Evolutionary conservation across 75 land plant species (phyloP), one percentile per base, ranked within the genome.

Genomic region (Pinus tabuliformis): DNA sequence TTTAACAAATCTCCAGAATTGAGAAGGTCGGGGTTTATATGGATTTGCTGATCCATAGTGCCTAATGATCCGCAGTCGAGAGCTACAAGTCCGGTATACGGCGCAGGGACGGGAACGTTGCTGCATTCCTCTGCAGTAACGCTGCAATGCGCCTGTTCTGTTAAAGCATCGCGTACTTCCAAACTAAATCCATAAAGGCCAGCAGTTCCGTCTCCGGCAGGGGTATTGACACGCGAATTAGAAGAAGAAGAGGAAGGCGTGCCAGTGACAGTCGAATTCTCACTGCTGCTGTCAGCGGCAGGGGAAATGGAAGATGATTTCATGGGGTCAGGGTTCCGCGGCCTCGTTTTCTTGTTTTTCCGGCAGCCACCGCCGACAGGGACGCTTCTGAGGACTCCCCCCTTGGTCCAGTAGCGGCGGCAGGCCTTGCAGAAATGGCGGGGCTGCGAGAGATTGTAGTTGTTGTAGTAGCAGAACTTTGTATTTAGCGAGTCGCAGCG

Each of bases 301-400:
- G 72, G 18, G 17, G 72, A 68, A 68, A 39, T 42, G 72, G 72
- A 68, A 21, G 20, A 20, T 52, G 72, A 42, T 68, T 68, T 68
- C n/a, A 20, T 12, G 54, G 22, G 21, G 52, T n/a, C 52, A 6
- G 39, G 39, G 52, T n/a, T 68, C 13, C 72, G 75, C 42, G 75
- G 75, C 71, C 61, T 59, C 2, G 72, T 39, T 42, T 68, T 68
- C 80, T 63, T 74, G n/a, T 30, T 59, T 20, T 74, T 74, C 26
- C 75, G 58, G 62, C 75, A 54, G 20, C 75, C 75, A 20, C 75
- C 75, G n/a, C 75, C 75, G 39, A 74, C 75, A 39, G 75, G 75
- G 21, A 74, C 72, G 22, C 22, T 74, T 33, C 75, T 15, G 13
- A 74, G 75, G n/a, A 54, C 62, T 6, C 75, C 75, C 4, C 75